These are phyloP conservation scores for Massarina eburnea DNA, from an alignment of 2,329 filamentous ascomycete genomes.

Conservation along the genomic window DNA sequence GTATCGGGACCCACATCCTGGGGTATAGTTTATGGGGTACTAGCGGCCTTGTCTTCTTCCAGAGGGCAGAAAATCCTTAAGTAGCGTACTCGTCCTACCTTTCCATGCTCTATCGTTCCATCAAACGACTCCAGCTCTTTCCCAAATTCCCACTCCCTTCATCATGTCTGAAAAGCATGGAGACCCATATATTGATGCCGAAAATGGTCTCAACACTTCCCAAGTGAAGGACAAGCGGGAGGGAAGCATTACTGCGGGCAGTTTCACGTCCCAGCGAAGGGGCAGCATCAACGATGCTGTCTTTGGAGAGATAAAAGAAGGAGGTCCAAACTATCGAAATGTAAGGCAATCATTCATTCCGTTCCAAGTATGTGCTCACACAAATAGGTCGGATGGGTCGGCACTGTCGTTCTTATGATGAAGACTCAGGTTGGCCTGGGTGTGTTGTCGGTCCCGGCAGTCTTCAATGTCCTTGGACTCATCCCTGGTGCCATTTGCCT, in stretches of 20 bases:
- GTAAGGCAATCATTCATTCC: conserved; percentile 51
- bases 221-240: background rate
- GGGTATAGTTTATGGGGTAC: no score
- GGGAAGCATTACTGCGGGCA: background rate
- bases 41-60: no score
- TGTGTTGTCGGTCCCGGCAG: conserved; percentile 53
- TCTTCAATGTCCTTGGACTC: conserved; percentile 51
- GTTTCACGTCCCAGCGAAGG: background rate
- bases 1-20: no score
- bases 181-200: background rate
- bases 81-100: no score
- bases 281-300: conserved; percentile 39
- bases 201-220: background rate
- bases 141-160: no score
- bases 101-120: no score
- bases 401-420: conserved; percentile 30
- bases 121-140: no score
- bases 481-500: conserved; percentile 53
- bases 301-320: conserved; percentile 50
- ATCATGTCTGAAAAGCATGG: background rate
- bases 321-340: conserved; percentile 60
- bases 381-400: conserved; percentile 28
- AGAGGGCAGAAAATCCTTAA: no score
- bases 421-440: conserved; percentile 39
- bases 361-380: conserved; percentile 1